Base-by-base conservation (phyloP, 805 yeast species). In the Huiozyma naganishii region DNA sequence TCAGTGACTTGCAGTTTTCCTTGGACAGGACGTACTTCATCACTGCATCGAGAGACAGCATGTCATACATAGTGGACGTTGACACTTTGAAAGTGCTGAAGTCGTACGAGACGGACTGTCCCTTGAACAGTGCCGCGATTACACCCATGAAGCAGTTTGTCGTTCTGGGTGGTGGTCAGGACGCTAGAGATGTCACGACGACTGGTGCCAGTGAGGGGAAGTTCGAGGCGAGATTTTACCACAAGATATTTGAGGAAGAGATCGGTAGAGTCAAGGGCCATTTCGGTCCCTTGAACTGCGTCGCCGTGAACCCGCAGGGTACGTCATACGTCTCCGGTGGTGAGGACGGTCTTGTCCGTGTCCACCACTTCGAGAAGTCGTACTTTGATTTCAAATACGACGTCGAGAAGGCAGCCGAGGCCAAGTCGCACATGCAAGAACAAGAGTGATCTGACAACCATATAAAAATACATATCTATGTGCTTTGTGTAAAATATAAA, bases 91-190 rank as follows among this genome's bases (percentile, higher is more conserved):
- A 79, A 50, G 60, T 79, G 42, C 65, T 84, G 64, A 88, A 89
- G 67, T 78, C 76, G 17, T 92, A 73, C 66, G 76, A 73, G 54
- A 80, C 95, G 6, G 97, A 88, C 62, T 88, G 95, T 42, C 97
- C 97, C 46, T 74, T 92, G 74, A 92, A 92, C 72, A 77, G 95
- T 33, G 97, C 97, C 13, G 82, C 95, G 52, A 83, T 92, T 53
- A 89, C 98, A 11, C 94, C 97, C 27, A 72, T 80, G 45, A 92
- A 92, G 69, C 90, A 92, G 61, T 90, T 81, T 61, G 83, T 92
- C 49, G 81, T 92, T 41, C 73, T 92, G 49, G 98, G 97, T 43
- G 99, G 99, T 70, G 99, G 99, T 79, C 97, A 92, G 72, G 97
- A 88, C 58, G 97, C 98, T 36, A 80, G 88, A 67, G 95, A 89